A percentile compares a stretch with the other conserved stretches of the same genome.
These are phyloP conservation scores for Fusarium illudens DNA, from an alignment of 2,329 filamentous ascomycete species.

Conservation along the genomic window DNA sequence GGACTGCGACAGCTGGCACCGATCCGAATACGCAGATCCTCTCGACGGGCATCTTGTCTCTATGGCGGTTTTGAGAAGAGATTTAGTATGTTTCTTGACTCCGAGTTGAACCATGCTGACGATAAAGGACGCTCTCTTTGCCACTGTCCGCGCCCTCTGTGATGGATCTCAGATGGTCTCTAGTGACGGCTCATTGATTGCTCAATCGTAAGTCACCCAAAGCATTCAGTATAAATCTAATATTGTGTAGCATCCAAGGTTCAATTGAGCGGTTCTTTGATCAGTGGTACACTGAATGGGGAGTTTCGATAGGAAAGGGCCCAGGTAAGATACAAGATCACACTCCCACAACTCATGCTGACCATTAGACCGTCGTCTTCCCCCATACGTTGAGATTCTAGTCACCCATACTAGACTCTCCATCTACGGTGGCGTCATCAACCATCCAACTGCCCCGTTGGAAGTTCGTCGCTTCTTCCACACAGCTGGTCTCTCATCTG, in stretches of 20 bases:
- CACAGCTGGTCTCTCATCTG: slow-evolving; percentile 74
- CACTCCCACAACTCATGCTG: neutral
- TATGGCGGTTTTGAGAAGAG: slow-evolving; percentile 73
- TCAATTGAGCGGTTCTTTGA: slow-evolving; percentile 73
- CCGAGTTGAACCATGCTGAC: slow-evolving; percentile 7
- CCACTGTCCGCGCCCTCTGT: slow-evolving; percentile 65
- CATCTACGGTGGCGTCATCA: slow-evolving; percentile 79
- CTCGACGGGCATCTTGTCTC: slow-evolving; percentile 77
- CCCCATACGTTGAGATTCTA: slow-evolving; percentile 78
- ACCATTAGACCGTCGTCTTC: slow-evolving; percentile 61
- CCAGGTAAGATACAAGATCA: slow-evolving; percentile 49
- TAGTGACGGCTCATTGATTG: slow-evolving; percentile 61
- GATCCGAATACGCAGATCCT: slow-evolving; percentile 67
- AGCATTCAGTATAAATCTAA: slow-evolving; percentile 11
- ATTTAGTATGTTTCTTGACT: slow-evolving; percentile 59
- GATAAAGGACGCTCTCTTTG: slow-evolving; percentile 62
- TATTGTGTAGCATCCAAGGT: slow-evolving; percentile 57
- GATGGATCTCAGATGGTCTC: slow-evolving; percentile 61
- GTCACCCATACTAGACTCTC: slow-evolving; percentile 77
- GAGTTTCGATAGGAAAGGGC: slow-evolving; percentile 62
- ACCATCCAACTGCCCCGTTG: slow-evolving; percentile 74
- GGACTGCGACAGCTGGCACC: slow-evolving; percentile 75
- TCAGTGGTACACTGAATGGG: slow-evolving; percentile 71
- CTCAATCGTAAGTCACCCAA: slow-evolving; percentile 55
- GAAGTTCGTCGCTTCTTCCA: slow-evolving; percentile 79